Percentiles rank a stretch among this genome's conserved stretches.
phyloP scores from a whole-genome alignment of 2,329 filamentous ascomycete species.

The Epichloe uncinata region DNA sequence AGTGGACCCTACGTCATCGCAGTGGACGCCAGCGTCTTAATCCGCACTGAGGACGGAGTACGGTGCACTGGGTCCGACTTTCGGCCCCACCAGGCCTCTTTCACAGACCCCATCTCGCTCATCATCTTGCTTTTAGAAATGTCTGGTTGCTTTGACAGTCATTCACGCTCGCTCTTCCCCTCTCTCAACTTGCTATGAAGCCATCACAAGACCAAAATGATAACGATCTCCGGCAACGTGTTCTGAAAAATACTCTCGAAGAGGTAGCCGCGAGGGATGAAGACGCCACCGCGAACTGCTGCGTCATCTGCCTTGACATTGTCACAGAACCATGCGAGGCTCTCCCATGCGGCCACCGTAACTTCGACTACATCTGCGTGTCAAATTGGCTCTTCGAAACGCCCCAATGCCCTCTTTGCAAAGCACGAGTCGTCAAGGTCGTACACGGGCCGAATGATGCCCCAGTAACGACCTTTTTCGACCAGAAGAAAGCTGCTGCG shows the following conservation, averaged over 20 bases:
- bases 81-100: neutral
- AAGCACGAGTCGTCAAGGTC: conserved; percentile 40
- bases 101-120: too few relatives aligned
- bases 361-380: conserved; percentile 79
- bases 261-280: conserved; percentile 22
- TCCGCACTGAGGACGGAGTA: too few relatives aligned
- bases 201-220: conserved; percentile 5
- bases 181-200: neutral
- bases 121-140: neutral
- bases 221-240: conserved; percentile 25
- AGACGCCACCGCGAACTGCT: conserved; percentile 30
- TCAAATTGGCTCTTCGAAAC: conserved; percentile 66
- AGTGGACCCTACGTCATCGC: neutral
- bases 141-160: neutral
- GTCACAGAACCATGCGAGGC: conserved; percentile 61
- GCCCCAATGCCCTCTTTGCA: conserved; percentile 69
- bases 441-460: conserved; percentile 46
- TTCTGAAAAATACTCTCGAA: conserved; percentile 31
- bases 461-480: conserved; percentile 37
- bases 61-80: neutral
- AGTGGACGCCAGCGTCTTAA: neutral
- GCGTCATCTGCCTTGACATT: conserved; percentile 76
- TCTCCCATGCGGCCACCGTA: conserved; percentile 62
- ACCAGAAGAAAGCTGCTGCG: conserved; percentile 21
- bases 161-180: too few relatives aligned